Conservation (phyloP, 2,329 filamentous ascomycete species). For the Stagonosporopsis tanaceti region DNA sequence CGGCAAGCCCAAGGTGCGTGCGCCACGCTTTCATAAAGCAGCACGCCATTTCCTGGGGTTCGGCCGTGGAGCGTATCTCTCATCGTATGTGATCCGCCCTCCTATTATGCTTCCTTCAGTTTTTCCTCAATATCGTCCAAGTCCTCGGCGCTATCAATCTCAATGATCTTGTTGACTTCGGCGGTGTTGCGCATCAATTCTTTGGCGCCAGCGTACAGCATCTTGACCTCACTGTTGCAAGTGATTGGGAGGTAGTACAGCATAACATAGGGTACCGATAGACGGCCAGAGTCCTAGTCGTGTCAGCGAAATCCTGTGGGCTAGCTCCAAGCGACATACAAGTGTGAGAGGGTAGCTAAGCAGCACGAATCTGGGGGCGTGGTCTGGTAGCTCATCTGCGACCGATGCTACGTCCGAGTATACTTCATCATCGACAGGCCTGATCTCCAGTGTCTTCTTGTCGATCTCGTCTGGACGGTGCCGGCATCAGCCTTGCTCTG, state of each 20-base stretch:
- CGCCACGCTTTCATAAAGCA: not conserved
- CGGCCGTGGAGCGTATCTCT: not conserved
- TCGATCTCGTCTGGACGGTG: slow-evolving; percentile 79
- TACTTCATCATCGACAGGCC: slow-evolving; percentile 79
- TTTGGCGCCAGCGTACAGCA: slow-evolving; percentile 96
- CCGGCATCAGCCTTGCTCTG: slow-evolving; percentile 39
- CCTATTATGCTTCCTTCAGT: slow-evolving; percentile 51
- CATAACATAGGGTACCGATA: slow-evolving; percentile 91
- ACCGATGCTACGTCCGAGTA: slow-evolving; percentile 85
- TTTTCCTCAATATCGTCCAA: slow-evolving; percentile 80
- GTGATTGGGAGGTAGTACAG: slow-evolving; percentile 94
- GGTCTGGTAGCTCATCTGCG: slow-evolving; percentile 88
- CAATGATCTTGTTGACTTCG: slow-evolving; percentile 87
- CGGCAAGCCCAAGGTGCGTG: not conserved
- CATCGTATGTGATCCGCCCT: not conserved
- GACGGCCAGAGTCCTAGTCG: slow-evolving; percentile 76
- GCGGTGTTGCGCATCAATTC: slow-evolving; percentile 94
- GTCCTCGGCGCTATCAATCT: slow-evolving; percentile 82
- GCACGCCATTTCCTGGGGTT: not conserved
- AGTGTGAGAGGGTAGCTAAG: slow-evolving; percentile 90
- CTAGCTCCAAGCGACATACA: slow-evolving; percentile 58
- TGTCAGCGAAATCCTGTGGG: not conserved
- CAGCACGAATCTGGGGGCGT: slow-evolving; percentile 87
- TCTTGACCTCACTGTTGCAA: slow-evolving; percentile 84
- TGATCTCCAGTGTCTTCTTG: slow-evolving; percentile 88